Base-by-base conservation (phyloP, 2,329 filamentous ascomycete genomes). In the Penicillium sp. region DNA sequence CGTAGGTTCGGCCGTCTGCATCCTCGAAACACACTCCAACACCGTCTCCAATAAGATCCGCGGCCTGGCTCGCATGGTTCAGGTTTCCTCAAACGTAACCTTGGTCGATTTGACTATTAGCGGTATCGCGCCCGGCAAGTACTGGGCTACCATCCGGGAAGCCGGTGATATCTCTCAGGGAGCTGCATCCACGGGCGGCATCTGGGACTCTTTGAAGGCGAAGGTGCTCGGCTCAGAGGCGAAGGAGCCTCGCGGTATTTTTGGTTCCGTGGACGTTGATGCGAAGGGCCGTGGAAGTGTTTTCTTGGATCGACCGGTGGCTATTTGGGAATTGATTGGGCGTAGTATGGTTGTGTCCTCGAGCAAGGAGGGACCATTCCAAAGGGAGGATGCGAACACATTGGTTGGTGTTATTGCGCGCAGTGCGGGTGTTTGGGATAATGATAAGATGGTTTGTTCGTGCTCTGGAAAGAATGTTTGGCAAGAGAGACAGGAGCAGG, bases 341-440 rank as follows among this genome's bases (percentile, higher is more conserved):
- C 88, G 93, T 71, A 92, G 92, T 68, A 89, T 99, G 81, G 89
- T 96, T 46, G 86, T 98, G 49, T 90, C 91, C 45, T 87, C 87
- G 74, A 84, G 87, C 64, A 79, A 79, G 56, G 84, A 87, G 37
- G 82, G 79, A 1, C 80, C 80, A 55, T 81, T 84, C 70, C 77
- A 88, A 65, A 81, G 82, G 67, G 93, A 96, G 65, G 90, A 96
- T 71, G 83, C 87, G 54, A 86, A 96, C 73, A 96, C 92, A 21
- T 80, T 97, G 50, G 90, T 96, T 2, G 95, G 95, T 9, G 93
- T 99, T 51, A 91, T 99, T 77, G 95, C 95, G 49, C 83, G 95
- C 71, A 97, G 93, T 75, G 93, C 95, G 16, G 95, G 95, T n/a
- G 89, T 96, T 60, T 99, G 95, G 95, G 93, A 97, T 74, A 96